Conservation (phyloP, 257 asterid genomes). For the Misopates orontium region DNA sequence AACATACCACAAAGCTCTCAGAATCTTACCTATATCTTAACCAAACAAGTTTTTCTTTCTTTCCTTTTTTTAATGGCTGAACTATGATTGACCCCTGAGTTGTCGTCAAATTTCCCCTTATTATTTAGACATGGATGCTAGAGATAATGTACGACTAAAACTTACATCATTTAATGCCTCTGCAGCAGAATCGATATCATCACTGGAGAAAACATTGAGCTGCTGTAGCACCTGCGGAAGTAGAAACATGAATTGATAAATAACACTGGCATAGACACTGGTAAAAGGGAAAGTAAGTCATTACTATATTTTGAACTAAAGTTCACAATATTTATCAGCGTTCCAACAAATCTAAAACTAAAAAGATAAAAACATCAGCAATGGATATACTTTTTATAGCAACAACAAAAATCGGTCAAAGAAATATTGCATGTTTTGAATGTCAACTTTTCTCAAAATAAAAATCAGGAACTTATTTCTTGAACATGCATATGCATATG, state of each 20-base stretch:
- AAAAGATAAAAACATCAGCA: neutral
- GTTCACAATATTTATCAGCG: neutral
- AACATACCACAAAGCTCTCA: conserved; percentile 21
- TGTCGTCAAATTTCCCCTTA: neutral
- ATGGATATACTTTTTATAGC: neutral
- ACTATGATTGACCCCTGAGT: neutral
- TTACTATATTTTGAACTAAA: conserved; percentile 1
- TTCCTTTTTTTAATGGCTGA: no score
- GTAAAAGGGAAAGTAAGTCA: neutral
- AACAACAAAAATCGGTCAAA: neutral
- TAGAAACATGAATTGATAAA: conserved; percentile 19
- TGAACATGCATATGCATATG: conserved; percentile 1
- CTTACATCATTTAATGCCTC: conserved; percentile 90
- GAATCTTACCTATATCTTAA: conserved; percentile 8
- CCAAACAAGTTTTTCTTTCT: neutral
- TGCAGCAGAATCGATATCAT: conserved; percentile 86
- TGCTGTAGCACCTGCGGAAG: conserved; percentile 70
- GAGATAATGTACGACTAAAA: conserved; percentile 8
- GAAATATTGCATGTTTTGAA: neutral
- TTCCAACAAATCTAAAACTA: conserved; percentile 2
- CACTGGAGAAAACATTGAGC: conserved; percentile 68
- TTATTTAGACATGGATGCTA: conserved; percentile 1
- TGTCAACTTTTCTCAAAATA: neutral
- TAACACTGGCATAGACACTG: neutral
- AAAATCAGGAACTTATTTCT: conserved; percentile 9